Percentiles rank a stretch among this genome's conserved stretches.
Conservation (phyloP, 495 filamentous ascomycete genomes). For the Aspergillus taichungensis region DNA sequence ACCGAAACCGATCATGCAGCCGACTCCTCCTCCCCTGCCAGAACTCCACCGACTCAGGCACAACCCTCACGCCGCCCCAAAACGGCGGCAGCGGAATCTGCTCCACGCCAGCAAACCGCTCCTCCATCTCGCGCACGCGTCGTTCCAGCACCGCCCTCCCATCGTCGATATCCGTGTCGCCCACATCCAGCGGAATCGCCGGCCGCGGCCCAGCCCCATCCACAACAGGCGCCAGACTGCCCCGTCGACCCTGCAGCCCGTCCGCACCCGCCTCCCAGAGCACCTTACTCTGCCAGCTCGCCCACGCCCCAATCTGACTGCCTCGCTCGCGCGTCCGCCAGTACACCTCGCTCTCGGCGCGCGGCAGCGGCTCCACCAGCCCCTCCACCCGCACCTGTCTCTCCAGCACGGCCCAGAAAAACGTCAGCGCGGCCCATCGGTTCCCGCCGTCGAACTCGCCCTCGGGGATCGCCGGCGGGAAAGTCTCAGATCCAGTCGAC, state of each 20-base stretch:
- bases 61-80: constrained; percentile 85
- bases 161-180: constrained; percentile 52
- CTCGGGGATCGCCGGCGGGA: no score
- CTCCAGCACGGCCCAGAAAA: constrained; percentile 58
- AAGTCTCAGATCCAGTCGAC: no score
- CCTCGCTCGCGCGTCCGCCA: constrained; percentile 74
- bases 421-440: constrained; percentile 37
- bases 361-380: constrained; percentile 51
- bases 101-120: constrained; percentile 60
- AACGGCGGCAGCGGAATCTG: constrained; percentile 84
- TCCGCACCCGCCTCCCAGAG: constrained; percentile 37
- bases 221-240: constrained; percentile 24
- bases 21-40: constrained; percentile 88
- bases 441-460: constrained; percentile 16
- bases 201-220: constrained; percentile 22
- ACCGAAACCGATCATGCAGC: constrained; percentile 88
- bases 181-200: constrained; percentile 44
- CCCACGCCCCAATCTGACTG: constrained; percentile 86
- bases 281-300: constrained; percentile 75
- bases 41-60: constrained; percentile 84
- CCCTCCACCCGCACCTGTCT: constrained; percentile 85
- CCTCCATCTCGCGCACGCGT: constrained; percentile 62
- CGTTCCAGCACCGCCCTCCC: constrained; percentile 56
- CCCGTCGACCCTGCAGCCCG: constrained; percentile 16
- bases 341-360: constrained; percentile 77